Base-by-base conservation (phyloP, 2,329 filamentous ascomycete genomes). In the Colletotrichum tanaceti region DNA sequence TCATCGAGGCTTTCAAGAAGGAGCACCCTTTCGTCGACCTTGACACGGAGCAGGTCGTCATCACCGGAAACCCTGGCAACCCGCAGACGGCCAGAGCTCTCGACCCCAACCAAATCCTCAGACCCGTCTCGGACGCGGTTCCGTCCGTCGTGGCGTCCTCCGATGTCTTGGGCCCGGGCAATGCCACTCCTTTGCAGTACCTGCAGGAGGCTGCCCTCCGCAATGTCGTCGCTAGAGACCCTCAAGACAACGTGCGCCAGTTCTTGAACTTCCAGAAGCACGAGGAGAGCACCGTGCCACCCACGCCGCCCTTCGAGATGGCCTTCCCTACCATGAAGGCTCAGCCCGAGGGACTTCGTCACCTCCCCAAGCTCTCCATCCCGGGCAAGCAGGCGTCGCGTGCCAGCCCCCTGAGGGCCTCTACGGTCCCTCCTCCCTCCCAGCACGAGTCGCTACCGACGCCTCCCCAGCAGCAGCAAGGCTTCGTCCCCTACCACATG, bases 101-200 rank as follows among this genome's bases (percentile, higher is more conserved):
- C 71, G 86, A 89, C 72, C 85, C 79, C 75, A 88, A 84, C 65
- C 80, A 88, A 68, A 78, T 82, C 5, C 79, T 87, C 71, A 89
- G 91, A 50, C 92, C 93, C 13, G 83, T 89, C 32, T 95, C 93
- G 6, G 91, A 96, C 73, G 88, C 88, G 22, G 87, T 91, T 4
- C 92, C 92, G 11, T 98, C 94, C 1, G 86, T 97, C 11, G 91
- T 97, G 60, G 95, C 94, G 32, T 98, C 95, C 0, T 98, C 94
- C 1, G 95, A 98, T 79, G 86, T 97, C 13, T 86, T 98, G 71
- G 94, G 94, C 2, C 91, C 92, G 6, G 87, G 87, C 43, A 80
- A 77, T 54, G 77, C 90, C 14, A 86, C 91, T 24, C 84, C 90
- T 28, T 85, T 94, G 68, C 86, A 87, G 67, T 88, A 90, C 71